Conservation (phyloP, 352 stramenopile species). For the Globisporangium camurandrum region DNA sequence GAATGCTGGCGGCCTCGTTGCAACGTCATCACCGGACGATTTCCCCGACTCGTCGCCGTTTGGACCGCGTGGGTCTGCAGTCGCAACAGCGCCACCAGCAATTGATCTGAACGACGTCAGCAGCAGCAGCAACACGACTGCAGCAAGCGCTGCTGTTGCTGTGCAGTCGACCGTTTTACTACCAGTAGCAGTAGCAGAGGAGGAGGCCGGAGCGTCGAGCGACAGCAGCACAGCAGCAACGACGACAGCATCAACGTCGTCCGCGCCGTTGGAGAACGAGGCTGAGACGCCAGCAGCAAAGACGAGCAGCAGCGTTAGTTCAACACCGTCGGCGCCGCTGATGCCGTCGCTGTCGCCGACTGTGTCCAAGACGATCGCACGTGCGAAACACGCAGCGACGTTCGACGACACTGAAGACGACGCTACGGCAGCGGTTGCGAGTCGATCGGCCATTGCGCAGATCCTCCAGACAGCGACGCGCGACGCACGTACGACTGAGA, state of each 20-base stretch:
- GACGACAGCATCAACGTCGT: conserved; percentile 8
- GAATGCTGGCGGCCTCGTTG: conserved; percentile 3
- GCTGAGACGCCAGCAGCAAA: conserved; percentile 6
- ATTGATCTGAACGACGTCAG: conserved; percentile 1
- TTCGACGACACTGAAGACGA: conserved; percentile 10
- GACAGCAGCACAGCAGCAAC: background rate
- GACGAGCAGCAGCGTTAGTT: background rate
- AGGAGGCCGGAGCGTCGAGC: background rate
- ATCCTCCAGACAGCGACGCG: too few species aligned
- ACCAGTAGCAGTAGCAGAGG: background rate
- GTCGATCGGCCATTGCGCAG: too few species aligned
- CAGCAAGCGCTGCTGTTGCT: background rate
- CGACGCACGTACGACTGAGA: too few species aligned
- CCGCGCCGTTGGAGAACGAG: conserved; percentile 22
- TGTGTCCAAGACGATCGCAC: conserved; percentile 29
- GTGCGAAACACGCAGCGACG: background rate
- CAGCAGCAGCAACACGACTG: background rate
- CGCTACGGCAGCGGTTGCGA: conserved; percentile 13
- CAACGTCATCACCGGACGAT: conserved; percentile 5
- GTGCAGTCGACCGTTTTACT: too few species aligned
- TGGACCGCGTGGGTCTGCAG: background rate
- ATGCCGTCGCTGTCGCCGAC: conserved; percentile 42
- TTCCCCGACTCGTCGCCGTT: conserved; percentile 13
- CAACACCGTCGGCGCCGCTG: conserved; percentile 13
- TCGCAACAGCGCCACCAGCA: conserved; percentile 12